Evolutionary conservation across 805 yeast species (phyloP).

Genomic region (Maudiozyma barnettii): DNA sequence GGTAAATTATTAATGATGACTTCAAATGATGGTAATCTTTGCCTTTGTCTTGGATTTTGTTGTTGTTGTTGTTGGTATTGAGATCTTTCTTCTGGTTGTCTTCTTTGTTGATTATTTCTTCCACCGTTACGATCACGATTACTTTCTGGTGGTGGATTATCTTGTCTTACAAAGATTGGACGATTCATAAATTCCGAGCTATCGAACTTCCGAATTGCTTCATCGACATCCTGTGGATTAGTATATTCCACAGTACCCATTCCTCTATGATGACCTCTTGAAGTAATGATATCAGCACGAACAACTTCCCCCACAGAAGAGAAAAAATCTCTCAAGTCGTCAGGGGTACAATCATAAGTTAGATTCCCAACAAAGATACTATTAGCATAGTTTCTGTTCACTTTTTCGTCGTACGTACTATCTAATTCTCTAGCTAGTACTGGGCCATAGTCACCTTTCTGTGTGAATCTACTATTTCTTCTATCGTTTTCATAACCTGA

Average conservation of each 20-base stretch:
- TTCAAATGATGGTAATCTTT: constrained; percentile 30
- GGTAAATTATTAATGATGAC: constrained; percentile 79
- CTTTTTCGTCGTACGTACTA: constrained; percentile 29
- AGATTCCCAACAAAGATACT: constrained; percentile 68
- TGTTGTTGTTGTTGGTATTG: not conserved
- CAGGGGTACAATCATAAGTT: constrained; percentile 53
- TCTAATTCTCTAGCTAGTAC: constrained; percentile 17
- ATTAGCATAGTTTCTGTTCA: constrained; percentile 53
- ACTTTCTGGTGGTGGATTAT: constrained; percentile 67
- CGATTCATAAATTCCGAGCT: constrained; percentile 61
- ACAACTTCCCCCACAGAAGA: constrained; percentile 54
- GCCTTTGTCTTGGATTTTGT: not conserved
- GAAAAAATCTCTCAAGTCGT: constrained; percentile 52
- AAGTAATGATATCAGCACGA: constrained; percentile 74
- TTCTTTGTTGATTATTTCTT: not conserved
- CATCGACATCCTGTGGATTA: constrained; percentile 50
- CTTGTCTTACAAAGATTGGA: constrained; percentile 81
- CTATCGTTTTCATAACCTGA: constrained; percentile 12
- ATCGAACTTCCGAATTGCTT: constrained; percentile 63
- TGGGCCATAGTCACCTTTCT: constrained; percentile 22
- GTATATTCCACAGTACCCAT: constrained; percentile 87
- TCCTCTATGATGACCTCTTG: constrained; percentile 75
- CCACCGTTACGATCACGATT: constrained; percentile 9
- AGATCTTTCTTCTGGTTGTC: not conserved
- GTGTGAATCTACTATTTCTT: constrained; percentile 8